Base-by-base conservation (phyloP, 2,329 filamentous ascomycete genomes). In the Fusarium sublunatum region DNA sequence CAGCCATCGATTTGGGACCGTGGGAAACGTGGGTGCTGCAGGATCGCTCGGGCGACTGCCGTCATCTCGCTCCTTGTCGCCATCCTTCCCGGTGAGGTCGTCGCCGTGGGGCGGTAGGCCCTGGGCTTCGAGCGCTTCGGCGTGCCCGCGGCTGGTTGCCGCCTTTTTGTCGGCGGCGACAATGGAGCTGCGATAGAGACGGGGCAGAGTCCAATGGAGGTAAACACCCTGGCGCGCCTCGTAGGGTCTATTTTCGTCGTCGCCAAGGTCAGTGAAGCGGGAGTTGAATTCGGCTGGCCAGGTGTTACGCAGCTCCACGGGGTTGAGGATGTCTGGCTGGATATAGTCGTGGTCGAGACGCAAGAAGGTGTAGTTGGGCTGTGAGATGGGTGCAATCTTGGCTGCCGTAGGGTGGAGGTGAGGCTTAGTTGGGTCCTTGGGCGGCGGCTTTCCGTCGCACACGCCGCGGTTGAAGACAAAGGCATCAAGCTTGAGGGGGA, bases 1-100 rank as follows among this genome's bases (percentile, higher is more conserved):
- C 1, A 80, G 47, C 76, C 77, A 81, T 1, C 78, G 65, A 2
- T 69, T 75, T 0, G 77, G 77, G 1, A 69, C 64, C 32, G 64
- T 36, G 3, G 53, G 39, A 44, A 62, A 67, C 13, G 61, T 53
- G 1, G 64, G 64, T 2, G 49, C 5, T 10, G 32, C n/a, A n/a
- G n/a, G n/a, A n/a, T n/a, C n/a, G n/a, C 28, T 29, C 13, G n/a
- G n/a, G n/a, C n/a, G n/a, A n/a, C n/a, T n/a, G n/a, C n/a, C n/a
- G n/a, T n/a, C n/a, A n/a, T n/a, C n/a, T n/a, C n/a, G n/a, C n/a
- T n/a, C n/a, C n/a, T n/a, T n/a, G n/a, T n/a, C n/a, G n/a, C n/a
- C n/a, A n/a, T n/a, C n/a, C n/a, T n/a, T n/a, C n/a, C n/a, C n/a
- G n/a, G n/a, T n/a, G n/a, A n/a, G n/a, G n/a, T n/a, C n/a, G n/a